Evolutionary conservation across 805 yeast genomes (phyloP).

Genomic region (Barnettozyma sucrosica): DNA sequence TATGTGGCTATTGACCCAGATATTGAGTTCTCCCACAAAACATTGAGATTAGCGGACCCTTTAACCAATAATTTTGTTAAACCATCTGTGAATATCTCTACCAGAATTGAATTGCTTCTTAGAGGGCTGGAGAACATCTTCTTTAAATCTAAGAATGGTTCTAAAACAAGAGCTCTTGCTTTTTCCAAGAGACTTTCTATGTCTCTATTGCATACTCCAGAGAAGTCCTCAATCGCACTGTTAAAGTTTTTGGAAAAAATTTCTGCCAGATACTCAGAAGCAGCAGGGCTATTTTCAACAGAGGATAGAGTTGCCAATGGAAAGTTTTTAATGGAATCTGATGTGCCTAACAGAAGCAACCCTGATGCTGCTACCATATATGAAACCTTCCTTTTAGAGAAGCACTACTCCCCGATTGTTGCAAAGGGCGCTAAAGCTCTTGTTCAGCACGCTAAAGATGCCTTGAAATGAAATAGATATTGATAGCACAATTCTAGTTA

Average conservation of each 20-base stretch:
- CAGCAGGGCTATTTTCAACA: constrained; percentile 74
- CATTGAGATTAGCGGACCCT: constrained; percentile 79
- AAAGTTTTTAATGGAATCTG: constrained; percentile 55
- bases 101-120: constrained; percentile 79
- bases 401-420: constrained; percentile 82
- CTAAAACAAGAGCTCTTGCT: constrained; percentile 63
- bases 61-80: constrained; percentile 40
- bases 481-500: neutral
- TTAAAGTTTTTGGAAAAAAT: constrained; percentile 75
- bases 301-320: constrained; percentile 89
- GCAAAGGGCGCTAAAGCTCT: constrained; percentile 53
- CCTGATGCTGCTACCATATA: constrained; percentile 86
- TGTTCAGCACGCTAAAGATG: constrained; percentile 17
- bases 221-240: constrained; percentile 74
- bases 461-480: constrained; percentile 5
- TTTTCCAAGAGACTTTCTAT: constrained; percentile 77
- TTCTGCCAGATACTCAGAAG: constrained; percentile 61
- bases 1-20: constrained; percentile 74
- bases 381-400: constrained; percentile 75
- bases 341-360: constrained; percentile 69
- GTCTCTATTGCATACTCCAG: constrained; percentile 71
- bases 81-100: constrained; percentile 79
- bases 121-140: constrained; percentile 77
- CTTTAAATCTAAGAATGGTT: constrained; percentile 66
- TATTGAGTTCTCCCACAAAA: constrained; percentile 77